Base-by-base conservation (phyloP, 805 yeast species). In the Phaffomyces thermotolerans region DNA sequence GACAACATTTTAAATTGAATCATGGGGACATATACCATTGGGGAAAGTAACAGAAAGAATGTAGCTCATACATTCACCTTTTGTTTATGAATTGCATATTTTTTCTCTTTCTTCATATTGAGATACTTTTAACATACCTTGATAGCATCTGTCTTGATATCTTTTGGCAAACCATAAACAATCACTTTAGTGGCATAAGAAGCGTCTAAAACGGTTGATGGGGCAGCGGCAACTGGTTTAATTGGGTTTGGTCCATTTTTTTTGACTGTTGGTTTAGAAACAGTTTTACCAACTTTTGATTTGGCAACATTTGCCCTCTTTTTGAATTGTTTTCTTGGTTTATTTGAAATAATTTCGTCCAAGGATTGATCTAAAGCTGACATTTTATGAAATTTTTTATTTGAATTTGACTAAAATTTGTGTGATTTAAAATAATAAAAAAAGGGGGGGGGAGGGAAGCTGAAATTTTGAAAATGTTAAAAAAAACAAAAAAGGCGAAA, bases 361-460 rank as follows among this genome's bases (percentile, higher is more conserved):
- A 91, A 79, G 40, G 97, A 87, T 71, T 86, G 84, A 70, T 91
- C 96, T 69, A 91, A 77, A 58, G 84, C 75, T 51, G 83, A 75
- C 63, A 95, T 83, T 90, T 83, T 85, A 46, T 41, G 62, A 41
- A 40, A 35, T 34, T 36, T 34, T 36, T 39, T 40, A 36, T 39
- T 34, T 30, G 42, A 20, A 20, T 20, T 27, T 27, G 13, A 27
- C 10, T 10, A 10, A n/a, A 27, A 27, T 27, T 27, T 27, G 29
- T 27, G 12, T 27, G 29, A 27, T 27, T 27, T 10, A 13, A 4
- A 13, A 12, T 13, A 4, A 33, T 33, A 34, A 15, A 33, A 20
- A 14, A 8, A 32, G 36, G 31, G 39, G 14, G 17, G 34, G 20
- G n/a, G n/a, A n/a, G n/a, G n/a, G n/a, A n/a, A n/a, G n/a, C n/a